Evolutionary conservation across 2,329 filamentous ascomycete genomes (phyloP).

Genomic region (Falciphora oryzae): DNA sequence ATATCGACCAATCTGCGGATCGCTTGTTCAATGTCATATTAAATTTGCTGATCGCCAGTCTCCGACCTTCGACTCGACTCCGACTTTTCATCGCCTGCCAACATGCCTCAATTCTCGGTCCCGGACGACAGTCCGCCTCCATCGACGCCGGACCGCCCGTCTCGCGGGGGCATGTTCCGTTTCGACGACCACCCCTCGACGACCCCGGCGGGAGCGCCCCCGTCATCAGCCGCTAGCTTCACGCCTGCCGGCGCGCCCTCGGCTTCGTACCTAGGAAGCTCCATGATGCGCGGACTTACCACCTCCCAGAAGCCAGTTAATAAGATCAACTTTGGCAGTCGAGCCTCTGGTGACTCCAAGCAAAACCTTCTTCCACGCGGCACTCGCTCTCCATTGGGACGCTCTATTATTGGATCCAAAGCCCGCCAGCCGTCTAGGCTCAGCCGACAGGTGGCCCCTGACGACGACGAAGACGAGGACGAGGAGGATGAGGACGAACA

Average conservation of each 20-base stretch:
- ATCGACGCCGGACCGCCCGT: slow-evolving; percentile 42
- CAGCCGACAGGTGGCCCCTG: slow-evolving; percentile 36
- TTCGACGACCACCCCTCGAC: slow-evolving; percentile 43
- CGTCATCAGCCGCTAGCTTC: slow-evolving; percentile 48
- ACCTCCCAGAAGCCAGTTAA: slow-evolving; percentile 13
- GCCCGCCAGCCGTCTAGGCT: slow-evolving; percentile 42
- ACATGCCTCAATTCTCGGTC: slow-evolving; percentile 2
- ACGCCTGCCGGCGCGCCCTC: slow-evolving; percentile 52
- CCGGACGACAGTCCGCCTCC: slow-evolving; percentile 33
- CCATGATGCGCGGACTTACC: slow-evolving; percentile 37
- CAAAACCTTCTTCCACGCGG: slow-evolving; percentile 34
- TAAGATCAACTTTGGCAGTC: slow-evolving; percentile 26
- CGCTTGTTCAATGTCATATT: neutral
- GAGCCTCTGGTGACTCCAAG: slow-evolving; percentile 23
- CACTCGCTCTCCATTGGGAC: slow-evolving; percentile 39
- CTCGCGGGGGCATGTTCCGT: slow-evolving; percentile 30
- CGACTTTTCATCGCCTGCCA: neutral
- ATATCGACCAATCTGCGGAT: neutral
- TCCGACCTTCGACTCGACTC: neutral
- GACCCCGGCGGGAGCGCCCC: slow-evolving; percentile 46
- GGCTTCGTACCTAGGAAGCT: slow-evolving; percentile 48
- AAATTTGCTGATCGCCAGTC: neutral
- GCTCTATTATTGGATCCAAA: slow-evolving; percentile 33
- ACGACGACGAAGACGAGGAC: slow-evolving; percentile 32
- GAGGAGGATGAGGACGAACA: slow-evolving; percentile 34